Evolutionary conservation across 2,329 filamentous ascomycete genomes (phyloP).

Genomic region (Calonectria crousiana): DNA sequence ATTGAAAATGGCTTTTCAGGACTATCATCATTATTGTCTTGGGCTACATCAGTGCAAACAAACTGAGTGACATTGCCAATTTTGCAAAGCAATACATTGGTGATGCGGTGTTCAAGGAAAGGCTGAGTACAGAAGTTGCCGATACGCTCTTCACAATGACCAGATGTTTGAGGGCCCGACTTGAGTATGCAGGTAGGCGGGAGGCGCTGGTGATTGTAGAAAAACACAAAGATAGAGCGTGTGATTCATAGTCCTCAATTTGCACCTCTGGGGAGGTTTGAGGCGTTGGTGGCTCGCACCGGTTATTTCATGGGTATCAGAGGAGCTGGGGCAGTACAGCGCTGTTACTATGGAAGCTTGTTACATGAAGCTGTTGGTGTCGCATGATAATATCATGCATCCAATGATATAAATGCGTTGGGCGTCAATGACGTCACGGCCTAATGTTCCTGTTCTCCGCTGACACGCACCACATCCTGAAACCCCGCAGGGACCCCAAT

Average conservation of each 20-base stretch:
- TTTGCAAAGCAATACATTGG: not conserved
- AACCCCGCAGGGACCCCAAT: slow-evolving; percentile 29
- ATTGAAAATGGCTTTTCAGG: not conserved
- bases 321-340: not conserved
- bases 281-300: not conserved
- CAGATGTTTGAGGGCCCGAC: not conserved
- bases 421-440: slow-evolving; percentile 28
- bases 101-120: not conserved
- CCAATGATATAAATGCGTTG: not conserved
- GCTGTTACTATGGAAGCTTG: not conserved
- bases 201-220: not conserved
- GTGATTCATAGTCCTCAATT: not conserved
- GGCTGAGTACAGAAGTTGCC: not conserved
- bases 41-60: not conserved
- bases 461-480: slow-evolving; percentile 13
- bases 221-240: not conserved
- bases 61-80: not conserved
- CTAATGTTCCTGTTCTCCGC: slow-evolving; percentile 15
- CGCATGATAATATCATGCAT: not conserved
- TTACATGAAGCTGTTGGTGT: not conserved
- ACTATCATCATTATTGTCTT: not conserved
- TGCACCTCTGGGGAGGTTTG: not conserved
- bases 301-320: not conserved
- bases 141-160: not conserved
- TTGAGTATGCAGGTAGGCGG: not conserved